Conservation (phyloP, 352 stramenopile species). For the Phytophthora kernoviae region DNA sequence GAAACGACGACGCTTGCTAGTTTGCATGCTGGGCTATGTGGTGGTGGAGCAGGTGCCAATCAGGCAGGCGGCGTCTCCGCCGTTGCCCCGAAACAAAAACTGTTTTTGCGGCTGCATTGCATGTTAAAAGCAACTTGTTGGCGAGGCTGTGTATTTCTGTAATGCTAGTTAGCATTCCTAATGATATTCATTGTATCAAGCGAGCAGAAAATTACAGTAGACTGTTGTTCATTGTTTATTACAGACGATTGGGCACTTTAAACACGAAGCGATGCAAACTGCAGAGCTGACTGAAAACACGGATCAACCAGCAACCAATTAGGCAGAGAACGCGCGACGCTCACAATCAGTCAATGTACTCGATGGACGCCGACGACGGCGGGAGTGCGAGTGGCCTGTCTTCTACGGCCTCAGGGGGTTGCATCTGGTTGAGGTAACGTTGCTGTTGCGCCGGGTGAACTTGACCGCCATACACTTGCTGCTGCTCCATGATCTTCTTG, state of each 20-base stretch:
- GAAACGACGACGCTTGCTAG: slow-evolving; percentile 87
- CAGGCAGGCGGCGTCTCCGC: slow-evolving; percentile 19
- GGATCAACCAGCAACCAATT: slow-evolving; percentile 17
- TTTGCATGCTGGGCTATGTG: slow-evolving; percentile 76
- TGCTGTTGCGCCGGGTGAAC: slow-evolving; percentile 42
- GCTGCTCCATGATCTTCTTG: slow-evolving; percentile 76
- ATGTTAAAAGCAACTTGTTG: slow-evolving; percentile 37
- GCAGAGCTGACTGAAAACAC: slow-evolving; percentile 19
- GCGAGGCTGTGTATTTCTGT: not conserved
- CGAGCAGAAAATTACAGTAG: too few relatives aligned
- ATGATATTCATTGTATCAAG: not conserved
- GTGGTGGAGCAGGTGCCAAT: slow-evolving; percentile 26
- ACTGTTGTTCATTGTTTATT: slow-evolving; percentile 28
- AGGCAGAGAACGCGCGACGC: slow-evolving; percentile 12
- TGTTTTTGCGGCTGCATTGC: slow-evolving; percentile 80
- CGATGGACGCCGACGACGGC: slow-evolving; percentile 39
- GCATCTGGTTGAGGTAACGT: slow-evolving; percentile 42
- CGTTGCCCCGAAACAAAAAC: slow-evolving; percentile 45
- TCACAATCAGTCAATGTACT: slow-evolving; percentile 48
- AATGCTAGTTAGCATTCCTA: not conserved
- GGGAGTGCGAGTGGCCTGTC: slow-evolving; percentile 31
- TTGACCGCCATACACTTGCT: slow-evolving; percentile 36
- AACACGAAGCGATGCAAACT: slow-evolving; percentile 23
- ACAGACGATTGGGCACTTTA: slow-evolving; percentile 25
- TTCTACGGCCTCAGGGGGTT: slow-evolving; percentile 25